Base-by-base conservation (phyloP, 1,284 basidiomycete genomes). In the Butyriboletus pseudospeciosus region DNA sequence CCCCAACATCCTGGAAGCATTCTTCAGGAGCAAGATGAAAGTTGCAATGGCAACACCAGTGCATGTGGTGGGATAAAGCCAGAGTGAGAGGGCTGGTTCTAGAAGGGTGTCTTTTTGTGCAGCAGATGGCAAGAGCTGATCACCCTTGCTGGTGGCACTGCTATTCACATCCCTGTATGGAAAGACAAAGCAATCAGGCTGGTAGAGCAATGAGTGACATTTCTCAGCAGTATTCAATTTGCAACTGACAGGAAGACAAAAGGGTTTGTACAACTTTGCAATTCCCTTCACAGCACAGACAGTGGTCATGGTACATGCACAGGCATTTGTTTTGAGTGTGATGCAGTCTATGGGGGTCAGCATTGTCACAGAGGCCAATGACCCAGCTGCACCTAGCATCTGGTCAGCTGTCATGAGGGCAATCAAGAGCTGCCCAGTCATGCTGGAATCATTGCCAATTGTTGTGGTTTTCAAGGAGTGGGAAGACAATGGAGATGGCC, bases 31-130 rank as follows among this genome's bases (percentile, higher is more conserved):
- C 0, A 20, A 23, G 5, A 23, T 45, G 43, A 35, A 10, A 9
- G 20, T 5, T 1, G 43, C n/a, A 0, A 35, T 45, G 43, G 30
- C 16, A 45, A 16, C 0, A 3, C 30, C 5, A 14, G 16, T 2
- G 30, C 13, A 2, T 30, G 5, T 1, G 12, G 14, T 2, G 7
- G 7, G 28, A 28, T 10, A 12, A 44, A 17, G 28, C 42, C n/a
- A 5, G 7, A 4, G 10, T 4, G 12, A 13, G 30, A 36, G 8
- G 8, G 6, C 1, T 45, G 43, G 43, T 36, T 45, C 30, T 30
- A 45, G 43, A 8, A 35, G 3, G 2, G n/a, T 0, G 30, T 14
- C 0, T 5, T 5, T 1, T 36, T 20, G 0, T 13, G 13, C 0
- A 20, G 43, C 0, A 20, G 43, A 1, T 45, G 43, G 30, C n/a